These are phyloP conservation scores for Claviceps capensis DNA, from an alignment of 2,329 filamentous ascomycete species.

Conservation along the genomic window DNA sequence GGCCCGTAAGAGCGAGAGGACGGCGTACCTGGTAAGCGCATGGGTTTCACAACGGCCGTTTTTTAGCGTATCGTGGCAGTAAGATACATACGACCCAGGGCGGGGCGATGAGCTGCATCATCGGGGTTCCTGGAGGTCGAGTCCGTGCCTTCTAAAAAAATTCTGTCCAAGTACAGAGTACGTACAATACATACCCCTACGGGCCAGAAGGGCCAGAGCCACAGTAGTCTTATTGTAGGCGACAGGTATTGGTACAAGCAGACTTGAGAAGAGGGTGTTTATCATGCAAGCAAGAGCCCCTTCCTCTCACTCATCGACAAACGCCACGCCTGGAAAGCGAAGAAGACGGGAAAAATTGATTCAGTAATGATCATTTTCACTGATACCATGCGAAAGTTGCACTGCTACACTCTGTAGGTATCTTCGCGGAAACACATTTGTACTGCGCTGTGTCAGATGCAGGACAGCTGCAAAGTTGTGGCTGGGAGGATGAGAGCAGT, in stretches of 20 bases:
- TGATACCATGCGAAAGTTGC: background rate
- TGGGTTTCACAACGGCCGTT: conserved; percentile 3
- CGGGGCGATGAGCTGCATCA: conserved; percentile 2
- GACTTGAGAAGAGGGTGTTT: background rate
- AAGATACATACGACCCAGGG: background rate
- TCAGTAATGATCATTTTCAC: background rate
- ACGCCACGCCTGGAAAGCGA: background rate
- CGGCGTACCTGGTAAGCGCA: background rate
- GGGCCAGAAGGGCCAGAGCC: background rate
- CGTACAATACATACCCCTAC: background rate
- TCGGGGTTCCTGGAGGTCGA: background rate
- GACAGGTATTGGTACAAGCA: background rate
- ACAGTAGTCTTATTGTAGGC: too few relatives aligned
- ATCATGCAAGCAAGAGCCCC: too few relatives aligned
- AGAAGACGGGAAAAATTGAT: background rate
- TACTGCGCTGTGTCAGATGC: background rate
- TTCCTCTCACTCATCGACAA: too few relatives aligned
- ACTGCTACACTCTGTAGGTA: too few relatives aligned
- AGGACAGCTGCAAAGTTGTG: background rate
- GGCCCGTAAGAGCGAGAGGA: background rate
- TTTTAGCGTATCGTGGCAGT: conserved; percentile 4
- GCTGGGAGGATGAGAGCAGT: conserved; percentile 1
- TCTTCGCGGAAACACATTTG: too few relatives aligned
- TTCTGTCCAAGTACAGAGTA: background rate
- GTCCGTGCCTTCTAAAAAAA: background rate